Evolutionary conservation across 306 rosid species (phyloP), one percentile per base, ranked within the genome.

Genomic region (Inga leiocalycina): DNA sequence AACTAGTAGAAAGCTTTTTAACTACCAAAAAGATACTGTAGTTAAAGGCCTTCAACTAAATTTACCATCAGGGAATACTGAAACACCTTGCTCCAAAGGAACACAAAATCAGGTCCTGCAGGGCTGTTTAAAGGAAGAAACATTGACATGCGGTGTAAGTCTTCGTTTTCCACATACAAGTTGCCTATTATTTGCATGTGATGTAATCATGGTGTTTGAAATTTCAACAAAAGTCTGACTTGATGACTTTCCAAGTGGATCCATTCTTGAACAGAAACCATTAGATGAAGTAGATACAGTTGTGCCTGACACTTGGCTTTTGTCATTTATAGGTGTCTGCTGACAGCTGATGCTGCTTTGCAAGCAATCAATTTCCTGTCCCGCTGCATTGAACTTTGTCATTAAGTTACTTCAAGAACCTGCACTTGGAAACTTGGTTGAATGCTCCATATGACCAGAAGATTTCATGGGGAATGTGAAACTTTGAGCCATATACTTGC

Each of bases 101-200:
- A 87, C 84, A 64, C 90, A 79, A 81, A 79, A 82, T 49, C 91
- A 86, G 73, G 91, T 87, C 68, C 66, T 83, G 16, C 98, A 97
- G 49, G 97, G 99, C 89, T 51, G 91, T 90, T 93, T 95, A 77
- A 95, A 95, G 43, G 98, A 89, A 89, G 99, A 91, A 80, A 77
- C 67, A 34, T 85, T 88, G 76, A 34, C 82, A 82, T 83, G 83
- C 79, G 81, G 81, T 83, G 93, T 86, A 19, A 88, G 80, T 82
- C 88, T 92, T 90, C 94, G 89, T 88, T 91, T 93, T 68, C 85
- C 91, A 72, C 82, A 49, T 45, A 61, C 44, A 65, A 69, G 82
- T 51, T 84, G 86, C 30, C 73, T 84, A 83, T 56, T 74, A 66
- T 78, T 86, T 78, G 81, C 73, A 74, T 84, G 51, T 72, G 35